Percentiles rank a stretch among this genome's conserved stretches.
These are phyloP conservation scores for Yamadazyma triangularis DNA, from an alignment of 1,139 yeast species.

Conservation along the genomic window DNA sequence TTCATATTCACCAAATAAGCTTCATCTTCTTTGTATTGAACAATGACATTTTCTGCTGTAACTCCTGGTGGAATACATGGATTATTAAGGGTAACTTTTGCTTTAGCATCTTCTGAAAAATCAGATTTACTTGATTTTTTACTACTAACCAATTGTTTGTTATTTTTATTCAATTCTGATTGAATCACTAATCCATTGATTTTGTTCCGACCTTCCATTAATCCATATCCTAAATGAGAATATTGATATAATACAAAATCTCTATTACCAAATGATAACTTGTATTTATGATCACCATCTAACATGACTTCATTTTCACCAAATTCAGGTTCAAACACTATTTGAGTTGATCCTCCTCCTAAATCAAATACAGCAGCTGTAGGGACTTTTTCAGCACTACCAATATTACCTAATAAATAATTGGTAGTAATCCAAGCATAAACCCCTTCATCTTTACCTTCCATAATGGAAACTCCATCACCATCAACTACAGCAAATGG, in stretches of 20 bases:
- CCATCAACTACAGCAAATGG: slow-evolving; percentile 89
- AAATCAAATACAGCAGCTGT: slow-evolving; percentile 97
- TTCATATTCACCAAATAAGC: slow-evolving; percentile 63
- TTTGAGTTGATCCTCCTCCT: slow-evolving; percentile 98
- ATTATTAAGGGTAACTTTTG: slow-evolving; percentile 46
- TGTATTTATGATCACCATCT: slow-evolving; percentile 87
- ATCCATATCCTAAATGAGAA: slow-evolving; percentile 93
- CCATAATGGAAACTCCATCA: slow-evolving; percentile 88
- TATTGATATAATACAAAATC: slow-evolving; percentile 85
- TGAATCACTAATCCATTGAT: slow-evolving; percentile 60
- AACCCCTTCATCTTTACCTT: slow-evolving; percentile 97
- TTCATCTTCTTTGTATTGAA: slow-evolving; percentile 45
- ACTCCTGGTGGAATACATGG: slow-evolving; percentile 88
- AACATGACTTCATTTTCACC: slow-evolving; percentile 49
- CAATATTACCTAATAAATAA: slow-evolving; percentile 88
- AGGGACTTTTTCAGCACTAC: slow-evolving; percentile 61
- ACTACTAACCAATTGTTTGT: slow-evolving; percentile 18
- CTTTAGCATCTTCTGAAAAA: slow-evolving; percentile 38
- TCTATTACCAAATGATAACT: slow-evolving; percentile 73
- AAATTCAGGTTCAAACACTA: slow-evolving; percentile 90
- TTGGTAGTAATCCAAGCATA: slow-evolving; percentile 98
- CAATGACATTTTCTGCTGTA: slow-evolving; percentile 49
- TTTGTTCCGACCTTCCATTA: slow-evolving; percentile 89
- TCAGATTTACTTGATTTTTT: slow-evolving; percentile 31
- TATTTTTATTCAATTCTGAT: slow-evolving; percentile 37